Conservation (phyloP, 768 basidiomycete species). For the Pleurotus citrinopileatus region DNA sequence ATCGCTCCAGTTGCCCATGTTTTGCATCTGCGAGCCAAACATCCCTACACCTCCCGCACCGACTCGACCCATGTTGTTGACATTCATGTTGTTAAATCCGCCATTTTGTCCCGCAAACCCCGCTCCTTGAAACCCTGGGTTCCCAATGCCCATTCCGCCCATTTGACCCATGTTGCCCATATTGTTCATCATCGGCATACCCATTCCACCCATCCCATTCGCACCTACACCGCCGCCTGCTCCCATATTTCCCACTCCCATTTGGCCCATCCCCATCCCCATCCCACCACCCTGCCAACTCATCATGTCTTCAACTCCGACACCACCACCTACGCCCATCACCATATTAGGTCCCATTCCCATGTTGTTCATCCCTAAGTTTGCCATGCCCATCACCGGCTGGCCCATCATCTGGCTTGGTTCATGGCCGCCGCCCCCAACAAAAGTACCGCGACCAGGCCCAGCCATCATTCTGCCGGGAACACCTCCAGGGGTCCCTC, state of each 20-base stretch:
- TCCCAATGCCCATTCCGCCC: constrained; percentile 28
- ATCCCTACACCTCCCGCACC: constrained; percentile 19
- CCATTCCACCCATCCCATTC: constrained; percentile 17
- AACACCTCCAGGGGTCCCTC: constrained; percentile 20
- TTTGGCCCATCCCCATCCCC: constrained; percentile 22
- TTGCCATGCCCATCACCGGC: constrained; percentile 25
- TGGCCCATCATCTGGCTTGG: constrained; percentile 32
- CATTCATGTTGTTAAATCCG: constrained; percentile 19
- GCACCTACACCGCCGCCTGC: constrained; percentile 16
- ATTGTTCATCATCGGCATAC: constrained; percentile 11
- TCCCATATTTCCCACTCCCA: constrained; percentile 16
- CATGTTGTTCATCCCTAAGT: constrained; percentile 17
- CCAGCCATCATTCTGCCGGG: constrained; percentile 10
- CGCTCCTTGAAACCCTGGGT: constrained; percentile 24
- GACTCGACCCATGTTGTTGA: constrained; percentile 33
- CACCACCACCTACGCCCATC: constrained; percentile 13
- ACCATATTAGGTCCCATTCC: constrained; percentile 15
- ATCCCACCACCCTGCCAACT: constrained; percentile 17
- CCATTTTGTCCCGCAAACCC: constrained; percentile 16
- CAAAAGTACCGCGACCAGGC: constrained; percentile 14
- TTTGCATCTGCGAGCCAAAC: constrained; percentile 22
- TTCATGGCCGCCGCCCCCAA: constrained; percentile 19
- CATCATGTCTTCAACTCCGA: constrained; percentile 12
- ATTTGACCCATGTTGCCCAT: constrained; percentile 25
- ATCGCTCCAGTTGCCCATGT: constrained; percentile 26